These are phyloP conservation scores for Blastomyces percursus DNA, from an alignment of 2,329 filamentous ascomycete genomes.

Conservation along the genomic window DNA sequence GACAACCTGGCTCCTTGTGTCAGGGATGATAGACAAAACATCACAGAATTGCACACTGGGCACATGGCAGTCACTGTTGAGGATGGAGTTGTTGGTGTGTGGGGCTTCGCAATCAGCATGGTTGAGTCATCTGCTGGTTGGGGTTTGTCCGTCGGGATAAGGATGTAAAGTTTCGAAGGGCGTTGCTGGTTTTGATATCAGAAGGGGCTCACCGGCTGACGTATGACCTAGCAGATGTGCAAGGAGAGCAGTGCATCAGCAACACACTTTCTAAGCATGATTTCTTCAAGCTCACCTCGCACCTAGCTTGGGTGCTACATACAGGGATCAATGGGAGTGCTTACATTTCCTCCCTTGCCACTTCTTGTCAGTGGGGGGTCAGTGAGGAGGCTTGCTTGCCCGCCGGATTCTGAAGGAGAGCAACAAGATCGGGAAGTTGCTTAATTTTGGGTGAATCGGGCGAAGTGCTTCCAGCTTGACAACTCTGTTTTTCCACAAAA, in stretches of 20 bases:
- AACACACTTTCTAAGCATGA: no score
- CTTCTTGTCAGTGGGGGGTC: neutral
- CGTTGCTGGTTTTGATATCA: neutral
- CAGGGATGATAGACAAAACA: no score
- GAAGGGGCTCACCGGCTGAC: neutral
- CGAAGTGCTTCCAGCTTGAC: no score
- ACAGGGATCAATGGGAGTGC: neutral
- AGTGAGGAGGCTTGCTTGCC: no score
- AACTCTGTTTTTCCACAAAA: no score
- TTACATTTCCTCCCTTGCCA: neutral
- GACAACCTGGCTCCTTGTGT: no score
- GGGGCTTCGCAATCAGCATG: neutral
- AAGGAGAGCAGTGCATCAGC: no score
- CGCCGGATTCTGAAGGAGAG: no score
- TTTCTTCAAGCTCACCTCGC: neutral
- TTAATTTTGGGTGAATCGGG: no score
- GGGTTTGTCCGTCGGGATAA: neutral
- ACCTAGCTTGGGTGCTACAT: neutral
- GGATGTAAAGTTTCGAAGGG: neutral
- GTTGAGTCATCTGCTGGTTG: neutral
- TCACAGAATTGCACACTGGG: neutral
- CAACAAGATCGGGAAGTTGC: no score
- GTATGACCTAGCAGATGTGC: neutral
- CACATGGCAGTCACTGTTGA: neutral
- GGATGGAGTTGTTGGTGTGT: neutral